Conservation (phyloP, 257 asterid genomes). For the Solanum rostratum region DNA sequence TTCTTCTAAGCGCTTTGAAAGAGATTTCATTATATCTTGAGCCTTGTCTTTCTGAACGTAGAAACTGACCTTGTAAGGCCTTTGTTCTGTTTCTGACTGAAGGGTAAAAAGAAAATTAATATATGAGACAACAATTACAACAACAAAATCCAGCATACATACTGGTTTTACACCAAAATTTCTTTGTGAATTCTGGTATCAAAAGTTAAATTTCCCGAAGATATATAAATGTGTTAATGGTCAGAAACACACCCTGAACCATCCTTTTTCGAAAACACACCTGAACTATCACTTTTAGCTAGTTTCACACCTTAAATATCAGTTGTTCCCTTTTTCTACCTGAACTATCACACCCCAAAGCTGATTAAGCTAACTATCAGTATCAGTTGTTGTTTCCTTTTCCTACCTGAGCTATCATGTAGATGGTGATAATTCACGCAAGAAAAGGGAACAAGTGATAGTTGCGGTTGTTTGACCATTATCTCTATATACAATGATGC, state of each 20-base stretch:
- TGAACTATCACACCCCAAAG: background rate
- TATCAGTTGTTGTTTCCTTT: background rate
- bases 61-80: constrained; percentile 89
- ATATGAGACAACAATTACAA: background rate
- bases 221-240: background rate
- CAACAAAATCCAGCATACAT: background rate
- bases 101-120: constrained; percentile 4
- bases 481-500: background rate
- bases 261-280: background rate
- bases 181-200: background rate
- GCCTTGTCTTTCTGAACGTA: constrained; percentile 72
- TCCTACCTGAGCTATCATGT: background rate
- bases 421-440: background rate
- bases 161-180: background rate
- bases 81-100: constrained; percentile 96
- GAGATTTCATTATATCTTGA: constrained; percentile 42
- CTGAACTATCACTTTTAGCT: background rate
- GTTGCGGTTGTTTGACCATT: background rate
- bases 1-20: constrained; percentile 37
- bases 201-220: background rate
- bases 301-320: background rate
- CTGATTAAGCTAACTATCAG: background rate
- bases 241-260: background rate
- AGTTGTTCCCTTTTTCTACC: background rate
- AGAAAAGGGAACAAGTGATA: background rate